Conservation (phyloP, 371 early-diverging fungal species). For the Basidiobolus heterosporus region DNA sequence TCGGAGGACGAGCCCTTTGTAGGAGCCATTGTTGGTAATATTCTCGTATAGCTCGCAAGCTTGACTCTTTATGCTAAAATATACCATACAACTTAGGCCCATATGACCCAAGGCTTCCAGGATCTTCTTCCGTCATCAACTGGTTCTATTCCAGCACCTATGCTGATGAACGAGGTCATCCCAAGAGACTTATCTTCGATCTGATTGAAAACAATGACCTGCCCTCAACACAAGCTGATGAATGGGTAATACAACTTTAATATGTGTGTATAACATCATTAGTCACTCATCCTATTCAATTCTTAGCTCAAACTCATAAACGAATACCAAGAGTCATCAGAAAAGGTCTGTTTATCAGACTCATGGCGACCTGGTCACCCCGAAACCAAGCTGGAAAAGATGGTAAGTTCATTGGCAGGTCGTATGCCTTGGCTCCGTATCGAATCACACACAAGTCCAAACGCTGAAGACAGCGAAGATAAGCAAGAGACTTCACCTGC, state of each 20-base stretch:
- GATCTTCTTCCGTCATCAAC: conserved; percentile 57
- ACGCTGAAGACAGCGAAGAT: no score
- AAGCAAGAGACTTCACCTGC: no score
- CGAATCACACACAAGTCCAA: not conserved
- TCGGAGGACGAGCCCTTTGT: conserved; percentile 56
- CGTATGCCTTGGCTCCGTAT: conserved; percentile 58
- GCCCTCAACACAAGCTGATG: conserved; percentile 24
- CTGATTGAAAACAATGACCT: conserved; percentile 26
- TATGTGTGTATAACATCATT: not conserved
- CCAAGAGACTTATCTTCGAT: conserved; percentile 48
- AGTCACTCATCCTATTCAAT: not conserved
- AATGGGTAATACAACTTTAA: conserved; percentile 26
- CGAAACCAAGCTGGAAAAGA: conserved; percentile 48
- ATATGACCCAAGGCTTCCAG: conserved; percentile 65
- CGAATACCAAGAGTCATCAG: conserved; percentile 30
- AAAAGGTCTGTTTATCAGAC: conserved; percentile 40
- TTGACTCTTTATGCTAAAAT: not conserved
- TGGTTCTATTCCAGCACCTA: conserved; percentile 54
- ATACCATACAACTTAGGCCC: conserved; percentile 27
- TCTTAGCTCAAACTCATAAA: conserved; percentile 32
- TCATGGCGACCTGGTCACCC: conserved; percentile 49
- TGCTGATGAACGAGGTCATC: conserved; percentile 23
- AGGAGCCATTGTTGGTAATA: conserved; percentile 68
- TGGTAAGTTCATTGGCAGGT: conserved; percentile 43
- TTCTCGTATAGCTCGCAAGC: no score